Conservation (phyloP, 108 stramenopile species). For the Nitzschia inconspicua region DNA sequence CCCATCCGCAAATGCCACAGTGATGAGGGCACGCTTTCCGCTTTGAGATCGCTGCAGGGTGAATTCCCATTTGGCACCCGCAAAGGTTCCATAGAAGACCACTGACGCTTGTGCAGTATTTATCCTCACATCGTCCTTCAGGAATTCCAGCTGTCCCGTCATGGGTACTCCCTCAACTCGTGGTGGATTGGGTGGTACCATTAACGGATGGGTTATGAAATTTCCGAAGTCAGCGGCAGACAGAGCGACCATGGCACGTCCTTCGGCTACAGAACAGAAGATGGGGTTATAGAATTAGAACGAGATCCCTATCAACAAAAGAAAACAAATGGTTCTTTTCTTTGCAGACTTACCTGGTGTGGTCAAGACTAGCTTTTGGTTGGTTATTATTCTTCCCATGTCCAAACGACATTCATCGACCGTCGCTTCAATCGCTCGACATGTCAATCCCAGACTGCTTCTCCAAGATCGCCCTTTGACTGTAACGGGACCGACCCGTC, state of each 20-base stretch:
- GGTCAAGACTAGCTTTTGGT: conserved; percentile 45
- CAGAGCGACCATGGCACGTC: conserved; percentile 49
- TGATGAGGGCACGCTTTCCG: conserved; percentile 3
- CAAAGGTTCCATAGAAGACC: conserved; percentile 21
- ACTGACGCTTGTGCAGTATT: conserved; percentile 20
- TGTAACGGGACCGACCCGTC: conserved; percentile 49
- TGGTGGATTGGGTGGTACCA: conserved; percentile 32
- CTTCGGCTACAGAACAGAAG: conserved; percentile 21
- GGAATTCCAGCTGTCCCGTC: conserved; percentile 20
- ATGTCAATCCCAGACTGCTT: conserved; percentile 42
- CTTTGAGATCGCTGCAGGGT: conserved; percentile 14
- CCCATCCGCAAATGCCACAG: background rate
- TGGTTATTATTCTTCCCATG: conserved; percentile 25
- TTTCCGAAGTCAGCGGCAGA: conserved; percentile 50
- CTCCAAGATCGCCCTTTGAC: conserved; percentile 53
- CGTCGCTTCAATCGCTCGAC: conserved; percentile 54
- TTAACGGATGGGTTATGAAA: conserved; percentile 58
- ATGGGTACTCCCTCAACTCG: background rate
- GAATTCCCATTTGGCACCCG: conserved; percentile 29
- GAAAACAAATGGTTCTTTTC: background rate
- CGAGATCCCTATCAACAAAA: background rate
- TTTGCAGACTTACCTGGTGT: conserved; percentile 26
- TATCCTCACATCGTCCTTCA: conserved; percentile 30
- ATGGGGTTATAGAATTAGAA: background rate
- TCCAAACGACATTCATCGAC: conserved; percentile 50